Conservation (phyloP, 768 basidiomycete species). For the Psilocybe sp. region DNA sequence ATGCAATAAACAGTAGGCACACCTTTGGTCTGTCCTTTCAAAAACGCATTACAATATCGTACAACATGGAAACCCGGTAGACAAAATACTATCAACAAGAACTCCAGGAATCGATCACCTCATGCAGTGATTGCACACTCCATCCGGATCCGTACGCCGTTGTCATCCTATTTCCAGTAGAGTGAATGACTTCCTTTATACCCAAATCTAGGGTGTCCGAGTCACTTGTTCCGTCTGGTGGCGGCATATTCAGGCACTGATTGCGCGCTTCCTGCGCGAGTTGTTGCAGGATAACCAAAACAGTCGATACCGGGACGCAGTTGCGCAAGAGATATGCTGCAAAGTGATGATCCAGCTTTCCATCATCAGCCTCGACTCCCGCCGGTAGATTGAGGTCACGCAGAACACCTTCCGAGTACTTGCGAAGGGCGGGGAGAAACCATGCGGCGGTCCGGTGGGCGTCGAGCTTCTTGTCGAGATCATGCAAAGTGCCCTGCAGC, state of each 20-base stretch:
- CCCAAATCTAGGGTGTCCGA: constrained; percentile 36
- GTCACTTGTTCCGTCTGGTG: constrained; percentile 51
- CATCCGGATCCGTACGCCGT: constrained; percentile 69
- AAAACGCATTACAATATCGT: no score
- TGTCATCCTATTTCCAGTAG: constrained; percentile 80
- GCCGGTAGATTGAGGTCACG: no score
- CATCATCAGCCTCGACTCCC: constrained; percentile 6
- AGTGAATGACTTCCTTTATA: constrained; percentile 84
- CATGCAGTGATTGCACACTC: constrained; percentile 67
- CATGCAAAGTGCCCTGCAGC: constrained; percentile 61
- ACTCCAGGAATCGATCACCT: constrained; percentile 61
- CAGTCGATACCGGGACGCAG: constrained; percentile 65
- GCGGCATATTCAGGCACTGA: constrained; percentile 47
- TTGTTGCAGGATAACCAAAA: constrained; percentile 59
- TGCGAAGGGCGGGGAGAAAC: no score
- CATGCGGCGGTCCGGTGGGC: not conserved
- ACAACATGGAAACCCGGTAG: no score
- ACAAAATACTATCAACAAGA: constrained; percentile 3
- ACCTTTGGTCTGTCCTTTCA: no score
- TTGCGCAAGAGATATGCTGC: constrained; percentile 74
- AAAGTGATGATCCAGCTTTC: constrained; percentile 34
- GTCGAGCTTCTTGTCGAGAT: constrained; percentile 57
- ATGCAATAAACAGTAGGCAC: no score
- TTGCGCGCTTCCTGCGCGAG: constrained; percentile 62
- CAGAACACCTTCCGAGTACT: no score